phyloP scores from a whole-genome alignment of 208 protist genomes.

The Trichomonas gallinae region DNA sequence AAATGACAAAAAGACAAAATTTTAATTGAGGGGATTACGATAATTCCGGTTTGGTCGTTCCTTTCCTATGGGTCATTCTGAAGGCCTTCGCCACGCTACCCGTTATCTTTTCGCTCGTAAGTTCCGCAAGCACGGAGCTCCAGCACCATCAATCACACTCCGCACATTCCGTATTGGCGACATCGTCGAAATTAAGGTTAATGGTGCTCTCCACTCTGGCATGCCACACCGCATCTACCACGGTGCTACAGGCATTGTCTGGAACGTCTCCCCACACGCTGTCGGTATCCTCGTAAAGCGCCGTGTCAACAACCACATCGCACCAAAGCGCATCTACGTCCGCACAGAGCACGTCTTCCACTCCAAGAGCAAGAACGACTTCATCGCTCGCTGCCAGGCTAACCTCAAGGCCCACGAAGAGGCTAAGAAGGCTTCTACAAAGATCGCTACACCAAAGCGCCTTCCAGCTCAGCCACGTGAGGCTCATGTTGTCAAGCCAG shows the following conservation, averaged over 20 bases:
- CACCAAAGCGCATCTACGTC: slow-evolving; percentile 97
- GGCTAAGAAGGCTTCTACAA: neutral
- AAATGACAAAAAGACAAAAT: too few relatives aligned
- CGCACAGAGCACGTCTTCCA: slow-evolving; percentile 94
- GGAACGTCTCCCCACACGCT: slow-evolving; percentile 92
- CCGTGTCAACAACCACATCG: slow-evolving; percentile 77
- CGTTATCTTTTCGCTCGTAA: slow-evolving; percentile 84
- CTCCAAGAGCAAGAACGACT: slow-evolving; percentile 61
- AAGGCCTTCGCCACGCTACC: slow-evolving; percentile 87
- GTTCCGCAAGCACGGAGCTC: slow-evolving; percentile 78
- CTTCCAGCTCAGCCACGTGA: neutral
- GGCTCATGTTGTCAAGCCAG: neutral
- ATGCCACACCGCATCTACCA: slow-evolving; percentile 99
- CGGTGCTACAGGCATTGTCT: slow-evolving; percentile 96
- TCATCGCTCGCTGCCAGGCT: slow-evolving; percentile 49
- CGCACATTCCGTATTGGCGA: slow-evolving; percentile 89
- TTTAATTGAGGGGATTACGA: neutral
- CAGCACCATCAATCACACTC: slow-evolving; percentile 74
- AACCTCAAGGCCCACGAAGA: slow-evolving; percentile 28
- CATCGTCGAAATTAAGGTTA: slow-evolving; percentile 92
- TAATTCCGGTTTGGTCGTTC: neutral
- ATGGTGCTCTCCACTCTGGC: slow-evolving; percentile 85
- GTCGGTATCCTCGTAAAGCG: slow-evolving; percentile 99
- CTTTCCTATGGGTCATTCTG: slow-evolving; percentile 67
- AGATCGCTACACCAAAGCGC: neutral